Evolutionary conservation across 768 basidiomycete genomes (phyloP).

Genomic region (Boletus rubroflammeus): DNA sequence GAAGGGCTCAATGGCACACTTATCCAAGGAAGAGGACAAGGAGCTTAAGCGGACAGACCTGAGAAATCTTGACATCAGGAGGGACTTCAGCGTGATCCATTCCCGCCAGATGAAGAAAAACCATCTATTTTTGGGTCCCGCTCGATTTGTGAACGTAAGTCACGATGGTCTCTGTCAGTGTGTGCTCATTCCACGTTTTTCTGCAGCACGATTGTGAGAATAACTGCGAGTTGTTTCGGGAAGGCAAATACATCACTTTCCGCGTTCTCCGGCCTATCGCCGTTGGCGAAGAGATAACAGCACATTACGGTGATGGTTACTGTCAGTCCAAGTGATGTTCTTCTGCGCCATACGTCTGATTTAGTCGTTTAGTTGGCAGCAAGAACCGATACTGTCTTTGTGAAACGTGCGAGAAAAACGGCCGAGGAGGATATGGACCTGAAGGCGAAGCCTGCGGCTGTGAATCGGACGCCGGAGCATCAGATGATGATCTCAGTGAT

Average conservation of each 20-base stretch:
- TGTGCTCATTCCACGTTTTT: neutral
- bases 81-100: constrained; percentile 90
- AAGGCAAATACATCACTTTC: constrained; percentile 88
- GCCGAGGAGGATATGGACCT: constrained; percentile 65
- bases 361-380: constrained; percentile 51
- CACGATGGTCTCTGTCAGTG: neutral
- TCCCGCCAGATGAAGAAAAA: constrained; percentile 91
- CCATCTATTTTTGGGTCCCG: constrained; percentile 86
- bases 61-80: constrained; percentile 64
- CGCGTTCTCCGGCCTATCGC: constrained; percentile 74
- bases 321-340: constrained; percentile 51
- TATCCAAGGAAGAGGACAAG: constrained; percentile 81
- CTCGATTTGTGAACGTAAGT: constrained; percentile 89
- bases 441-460: constrained; percentile 49
- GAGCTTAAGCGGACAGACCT: constrained; percentile 82
- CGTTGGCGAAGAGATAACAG: constrained; percentile 83
- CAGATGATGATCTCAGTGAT: constrained; percentile 33
- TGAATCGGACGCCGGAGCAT: constrained; percentile 42
- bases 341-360: constrained; percentile 24
- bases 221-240: constrained; percentile 84
- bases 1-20: constrained; percentile 86
- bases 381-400: constrained; percentile 77
- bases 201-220: constrained; percentile 86
- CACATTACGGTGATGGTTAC: constrained; percentile 88
- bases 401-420: constrained; percentile 79